Base-by-base conservation (phyloP, 1,284 basidiomycete species). In the Pseudozyma tsukubaensis region DNA sequence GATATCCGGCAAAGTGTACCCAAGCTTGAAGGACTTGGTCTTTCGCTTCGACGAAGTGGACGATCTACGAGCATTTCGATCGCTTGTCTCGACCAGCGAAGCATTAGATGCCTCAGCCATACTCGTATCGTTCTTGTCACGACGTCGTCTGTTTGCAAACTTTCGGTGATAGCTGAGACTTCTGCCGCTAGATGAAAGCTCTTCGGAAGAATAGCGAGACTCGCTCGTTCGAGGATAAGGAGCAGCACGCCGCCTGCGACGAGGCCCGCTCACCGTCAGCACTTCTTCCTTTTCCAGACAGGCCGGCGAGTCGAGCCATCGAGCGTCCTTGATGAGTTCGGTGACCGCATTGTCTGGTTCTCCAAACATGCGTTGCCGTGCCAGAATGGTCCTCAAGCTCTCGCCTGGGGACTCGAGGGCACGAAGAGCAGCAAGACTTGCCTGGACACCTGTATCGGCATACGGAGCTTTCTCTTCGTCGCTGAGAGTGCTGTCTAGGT, bases 361-460 rank as follows among this genome's bases (percentile, higher is more conserved):
- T 36, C 72, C 72, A 18, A 70, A 54, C 10, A 74, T 69, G 29
- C 66, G 54, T 40, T 65, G 62, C 10, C 72, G 61, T 13, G 72
- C 72, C 40, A 63, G 21, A 19, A 74, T 58, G n/a, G 62, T 74
- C 34, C 56, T 53, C 9, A 53, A 51, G 24, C 59, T 61, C 40
- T 70, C 51, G 19, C 68, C 72, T 4, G 66, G 60, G 1, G 71
- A 70, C 32, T 74, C 72, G 43, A 70, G 61, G 3, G 72, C 72
- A 13, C 55, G 60, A 1, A 74, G 59, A 1, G 72, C 66, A 16
- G 65, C 72, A 1, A 74, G 54, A 42, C 66, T 70, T 4, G 72
- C 72, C 40, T 74, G 72, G 1, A 74, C 72, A 18, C 72, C 72
- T 4, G 72, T 65, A 14, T 74, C 65, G 13, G 72, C 65, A 35